Base-by-base conservation (phyloP, 768 basidiomycete species). In the Trametes elegans region DNA sequence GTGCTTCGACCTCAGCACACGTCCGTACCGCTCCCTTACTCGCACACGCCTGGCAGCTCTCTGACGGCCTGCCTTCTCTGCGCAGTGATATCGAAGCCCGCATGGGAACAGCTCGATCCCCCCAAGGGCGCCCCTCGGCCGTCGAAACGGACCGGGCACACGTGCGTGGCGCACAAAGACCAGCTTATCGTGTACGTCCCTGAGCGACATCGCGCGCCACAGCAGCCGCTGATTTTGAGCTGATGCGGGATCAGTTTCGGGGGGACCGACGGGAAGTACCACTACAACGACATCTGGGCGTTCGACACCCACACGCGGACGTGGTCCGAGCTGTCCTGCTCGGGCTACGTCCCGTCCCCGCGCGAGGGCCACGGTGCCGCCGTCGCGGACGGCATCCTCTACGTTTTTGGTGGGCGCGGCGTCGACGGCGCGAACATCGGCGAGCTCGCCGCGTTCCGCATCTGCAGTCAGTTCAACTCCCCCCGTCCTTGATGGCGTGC, bases 241-340 rank as follows among this genome's bases (percentile, higher is more conserved):
- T 21, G 29, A 21, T 5, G 21, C 41, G 4, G 10, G 34, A 29
- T 24, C 59, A 93, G 90, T 35, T 98, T 98, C 63, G 96, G 96
- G 28, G 96, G 96, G 43, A 98, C 96, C n/a, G 96, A 98, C 67
- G 93, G 93, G n/a, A 83, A 87, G 68, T 97, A 88, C 70, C 95
- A 97, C 68, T 98, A 98, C 74, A 98, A 97, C 70, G 96, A 98
- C 68, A 96, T 92, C 8, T 98, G 96, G 96, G 78, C 84, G 3
- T 98, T 89, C 70, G 90, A 94, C 68, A 71, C 92, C 46, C 75
- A 76, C 29, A 86, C 90, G 0, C 77, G 79, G 46, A 80, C 70
- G 44, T 98, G 96, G 96, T 79, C 85, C 9, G 94, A 98, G 68
- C 74, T 98, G 26, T 81, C 86, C 19, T 95, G 92, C 69, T 93